phyloP scores from a whole-genome alignment of 2,329 filamentous ascomycete species.

The Exophiala dermatitidis region DNA sequence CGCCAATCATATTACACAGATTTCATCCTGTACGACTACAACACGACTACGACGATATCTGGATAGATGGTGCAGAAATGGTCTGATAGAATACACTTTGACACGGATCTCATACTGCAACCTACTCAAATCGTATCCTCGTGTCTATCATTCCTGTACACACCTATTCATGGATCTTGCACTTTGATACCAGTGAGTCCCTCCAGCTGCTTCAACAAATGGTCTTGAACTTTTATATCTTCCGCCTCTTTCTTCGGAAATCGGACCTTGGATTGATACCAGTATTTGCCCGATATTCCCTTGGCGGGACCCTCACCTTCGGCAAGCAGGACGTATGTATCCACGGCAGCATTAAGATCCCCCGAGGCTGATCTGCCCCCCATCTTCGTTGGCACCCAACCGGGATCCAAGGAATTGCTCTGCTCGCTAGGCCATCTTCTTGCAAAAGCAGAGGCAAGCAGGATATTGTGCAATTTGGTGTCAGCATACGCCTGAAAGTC shows the following conservation, averaged over 20 bases:
- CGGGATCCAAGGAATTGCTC: slow-evolving; percentile 46
- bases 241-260: slow-evolving; percentile 30
- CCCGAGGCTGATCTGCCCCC: slow-evolving; percentile 44
- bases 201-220: slow-evolving; percentile 36
- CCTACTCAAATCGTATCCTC: no score
- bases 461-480: slow-evolving; percentile 50
- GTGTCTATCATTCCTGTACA: no score
- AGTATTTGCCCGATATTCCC: slow-evolving; percentile 37
- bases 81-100: background rate
- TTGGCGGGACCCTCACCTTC: slow-evolving; percentile 34
- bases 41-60: background rate
- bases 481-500: slow-evolving; percentile 45
- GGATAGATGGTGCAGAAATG: background rate
- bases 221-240: slow-evolving; percentile 41
- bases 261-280: slow-evolving; percentile 31
- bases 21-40: background rate
- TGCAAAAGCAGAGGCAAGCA: slow-evolving; percentile 51
- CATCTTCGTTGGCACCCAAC: slow-evolving; percentile 50
- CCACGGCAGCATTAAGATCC: slow-evolving; percentile 42
- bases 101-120: no score
- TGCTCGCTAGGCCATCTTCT: slow-evolving; percentile 41
- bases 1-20: background rate
- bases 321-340: slow-evolving; percentile 45
- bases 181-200: slow-evolving; percentile 26
- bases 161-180: background rate